Evolutionary conservation across 1,139 yeast genomes (phyloP).

Genomic region (Saccharomyces pastorianus): DNA sequence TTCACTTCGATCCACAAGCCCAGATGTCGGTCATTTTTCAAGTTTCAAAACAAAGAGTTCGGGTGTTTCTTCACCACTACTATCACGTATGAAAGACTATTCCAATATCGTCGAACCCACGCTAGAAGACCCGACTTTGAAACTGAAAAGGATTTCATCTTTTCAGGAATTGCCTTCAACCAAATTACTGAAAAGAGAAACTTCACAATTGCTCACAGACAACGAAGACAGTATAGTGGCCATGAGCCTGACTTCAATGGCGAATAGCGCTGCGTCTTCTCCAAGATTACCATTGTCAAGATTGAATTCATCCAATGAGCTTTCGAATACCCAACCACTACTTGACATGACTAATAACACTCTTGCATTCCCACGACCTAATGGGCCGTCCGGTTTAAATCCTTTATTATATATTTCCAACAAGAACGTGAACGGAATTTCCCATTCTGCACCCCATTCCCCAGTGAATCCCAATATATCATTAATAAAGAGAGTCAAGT

Average conservation of each 20-base stretch:
- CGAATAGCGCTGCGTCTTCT: conserved; percentile 30
- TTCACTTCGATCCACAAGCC: conserved; percentile 27
- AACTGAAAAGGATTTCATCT: conserved; percentile 19
- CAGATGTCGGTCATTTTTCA: conserved; percentile 19
- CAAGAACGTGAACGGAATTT: neutral
- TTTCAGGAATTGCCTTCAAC: conserved; percentile 4
- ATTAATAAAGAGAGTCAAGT: conserved; percentile 28
- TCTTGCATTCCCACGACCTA: conserved; percentile 19
- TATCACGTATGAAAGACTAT: conserved; percentile 31
- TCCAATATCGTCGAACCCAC: conserved; percentile 32
- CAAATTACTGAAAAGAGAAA: conserved; percentile 8
- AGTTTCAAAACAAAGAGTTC: conserved; percentile 20
- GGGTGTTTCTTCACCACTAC: conserved; percentile 29
- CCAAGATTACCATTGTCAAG: conserved; percentile 27
- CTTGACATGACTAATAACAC: neutral
- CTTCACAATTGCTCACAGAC: conserved; percentile 21
- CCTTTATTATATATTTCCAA: conserved; percentile 4
- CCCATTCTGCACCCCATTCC: conserved; percentile 9
- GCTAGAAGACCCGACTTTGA: conserved; percentile 29
- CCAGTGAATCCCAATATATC: conserved; percentile 20
- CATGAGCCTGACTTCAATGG: conserved; percentile 31
- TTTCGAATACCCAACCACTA: conserved; percentile 3
- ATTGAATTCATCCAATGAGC: conserved; percentile 17
- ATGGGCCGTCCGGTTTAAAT: neutral
- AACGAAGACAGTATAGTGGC: conserved; percentile 32